phyloP scores from a whole-genome alignment of 345 rosid genomes.

The Salix arbutifolia region DNA sequence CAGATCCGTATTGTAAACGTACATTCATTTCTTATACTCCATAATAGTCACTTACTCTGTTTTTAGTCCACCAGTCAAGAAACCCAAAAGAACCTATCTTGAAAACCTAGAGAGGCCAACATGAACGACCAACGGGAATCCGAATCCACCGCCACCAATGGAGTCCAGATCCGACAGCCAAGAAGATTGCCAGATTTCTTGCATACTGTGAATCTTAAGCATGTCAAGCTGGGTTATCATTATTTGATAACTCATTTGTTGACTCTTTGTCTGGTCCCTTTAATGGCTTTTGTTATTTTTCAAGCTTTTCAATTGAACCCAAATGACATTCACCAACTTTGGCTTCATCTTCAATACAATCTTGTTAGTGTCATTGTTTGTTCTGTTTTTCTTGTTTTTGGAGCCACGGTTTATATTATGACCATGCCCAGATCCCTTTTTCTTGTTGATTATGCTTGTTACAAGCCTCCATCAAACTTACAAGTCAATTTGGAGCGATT shows the following conservation, averaged over 20 bases:
- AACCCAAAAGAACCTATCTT: background rate
- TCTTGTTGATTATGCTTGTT: conserved; percentile 70
- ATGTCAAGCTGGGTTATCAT: conserved; percentile 88
- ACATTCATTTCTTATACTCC: background rate
- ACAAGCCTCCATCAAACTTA: conserved; percentile 59
- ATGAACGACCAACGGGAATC: background rate
- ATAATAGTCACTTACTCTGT: background rate
- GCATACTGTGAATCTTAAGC: conserved; percentile 79
- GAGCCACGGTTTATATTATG: conserved; percentile 75
- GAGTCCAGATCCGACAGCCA: conserved; percentile 60
- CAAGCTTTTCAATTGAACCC: conserved; percentile 59
- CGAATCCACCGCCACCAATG: conserved; percentile 8
- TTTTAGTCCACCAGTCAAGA: background rate
- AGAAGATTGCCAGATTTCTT: conserved; percentile 75
- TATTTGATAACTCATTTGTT: conserved; percentile 60
- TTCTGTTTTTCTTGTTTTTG: conserved; percentile 57
- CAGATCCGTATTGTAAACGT: background rate
- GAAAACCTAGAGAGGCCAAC: background rate
- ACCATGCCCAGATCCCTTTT: conserved; percentile 77
- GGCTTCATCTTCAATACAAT: conserved; percentile 87
- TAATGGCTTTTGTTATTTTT: conserved; percentile 50
- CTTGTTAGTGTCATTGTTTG: conserved; percentile 61
- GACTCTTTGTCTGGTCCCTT: conserved; percentile 68
- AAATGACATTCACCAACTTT: conserved; percentile 56
- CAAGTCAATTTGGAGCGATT: conserved; percentile 51